phyloP scores from a whole-genome alignment of 148 eudicot genomes.

The Heliosperma pusillum region DNA sequence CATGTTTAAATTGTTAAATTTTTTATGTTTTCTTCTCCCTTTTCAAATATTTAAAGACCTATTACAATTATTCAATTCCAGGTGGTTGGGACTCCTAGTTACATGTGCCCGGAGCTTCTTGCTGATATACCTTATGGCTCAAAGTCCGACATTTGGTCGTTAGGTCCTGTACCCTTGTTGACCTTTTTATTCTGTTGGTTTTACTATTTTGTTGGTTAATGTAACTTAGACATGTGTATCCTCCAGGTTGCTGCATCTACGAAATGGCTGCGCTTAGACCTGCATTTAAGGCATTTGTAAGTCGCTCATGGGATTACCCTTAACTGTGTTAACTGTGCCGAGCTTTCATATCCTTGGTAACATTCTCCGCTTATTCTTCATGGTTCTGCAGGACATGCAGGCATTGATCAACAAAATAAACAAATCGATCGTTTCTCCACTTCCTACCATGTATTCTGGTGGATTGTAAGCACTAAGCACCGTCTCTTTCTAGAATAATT shows the following conservation, averaged over 20 bases:
- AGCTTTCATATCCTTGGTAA: neutral
- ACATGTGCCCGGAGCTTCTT: conserved; percentile 99
- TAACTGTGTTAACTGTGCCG: neutral
- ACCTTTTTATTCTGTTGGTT: neutral
- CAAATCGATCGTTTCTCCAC: conserved; percentile 81
- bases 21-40: neutral
- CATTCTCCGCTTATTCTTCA: neutral
- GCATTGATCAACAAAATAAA: conserved; percentile 87
- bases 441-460: conserved; percentile 83
- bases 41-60: conserved; percentile 14
- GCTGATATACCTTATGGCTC: conserved; percentile 99
- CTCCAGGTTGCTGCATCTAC: conserved; percentile 85
- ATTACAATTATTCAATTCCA: conserved; percentile 26
- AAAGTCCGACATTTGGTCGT: conserved; percentile 96
- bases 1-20: neutral
- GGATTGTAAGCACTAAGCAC: conserved; percentile 77
- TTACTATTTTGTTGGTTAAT: neutral
- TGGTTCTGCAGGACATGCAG: conserved; percentile 78
- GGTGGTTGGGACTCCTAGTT: conserved; percentile 99
- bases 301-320: conserved; percentile 26
- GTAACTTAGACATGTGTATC: conserved; percentile 6
- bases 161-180: conserved; percentile 42
- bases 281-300: conserved; percentile 98
- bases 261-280: conserved; percentile 90
- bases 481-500: neutral